Evolutionary conservation across 1,139 yeast species (phyloP), one percentile per base, ranked within the genome.

Genomic region (Nematodospora anomalae): DNA sequence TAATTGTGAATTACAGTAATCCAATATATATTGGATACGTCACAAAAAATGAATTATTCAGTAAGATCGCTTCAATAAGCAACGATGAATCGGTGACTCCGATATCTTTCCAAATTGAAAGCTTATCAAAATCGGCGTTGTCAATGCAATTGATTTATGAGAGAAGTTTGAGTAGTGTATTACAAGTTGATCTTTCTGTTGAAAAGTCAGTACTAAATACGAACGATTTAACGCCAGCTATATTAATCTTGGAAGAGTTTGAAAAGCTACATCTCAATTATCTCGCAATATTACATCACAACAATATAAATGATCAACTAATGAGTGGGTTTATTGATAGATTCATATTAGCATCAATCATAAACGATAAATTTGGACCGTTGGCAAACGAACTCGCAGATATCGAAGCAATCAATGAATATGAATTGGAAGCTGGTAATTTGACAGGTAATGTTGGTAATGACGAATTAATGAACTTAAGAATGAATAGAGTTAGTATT

Each of bases 311-410:
- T 6, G 43, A 47, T 10, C 46, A 48, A n/a, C 32, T 44, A 4
- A 57, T 68, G 61, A 43, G 56, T 15, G 76, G 76, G 4, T 69
- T 67, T 41, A 55, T 70, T 4, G 76, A 71, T 45, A 45, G 76
- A 36, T 71, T 63, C 36, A 55, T 65, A 9, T 44, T 71, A 8
- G 54, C 71, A 3, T 47, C 49, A 6, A 46, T 64, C 27, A 60
- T 71, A 6, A 56, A 60, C 29, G 57, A 46, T 47, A 52, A 55
- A 20, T 69, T 67, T 41, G 50, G 41, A 4, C 43, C 45, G 7
- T 46, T 64, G 14, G 35, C 41, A 11, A 50, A 52, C 13, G 58
- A 52, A 20, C 21, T 45, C 30, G 30, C 27, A n/a, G 47, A 44
- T 23, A 21, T 28, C 26, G 36, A 37, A 22, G n/a, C 32, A 9